Percentiles rank a stretch among this genome's conserved stretches.
phyloP scores from a whole-genome alignment of 2,329 filamentous ascomycete species.

The Hypoxylon sp. region DNA sequence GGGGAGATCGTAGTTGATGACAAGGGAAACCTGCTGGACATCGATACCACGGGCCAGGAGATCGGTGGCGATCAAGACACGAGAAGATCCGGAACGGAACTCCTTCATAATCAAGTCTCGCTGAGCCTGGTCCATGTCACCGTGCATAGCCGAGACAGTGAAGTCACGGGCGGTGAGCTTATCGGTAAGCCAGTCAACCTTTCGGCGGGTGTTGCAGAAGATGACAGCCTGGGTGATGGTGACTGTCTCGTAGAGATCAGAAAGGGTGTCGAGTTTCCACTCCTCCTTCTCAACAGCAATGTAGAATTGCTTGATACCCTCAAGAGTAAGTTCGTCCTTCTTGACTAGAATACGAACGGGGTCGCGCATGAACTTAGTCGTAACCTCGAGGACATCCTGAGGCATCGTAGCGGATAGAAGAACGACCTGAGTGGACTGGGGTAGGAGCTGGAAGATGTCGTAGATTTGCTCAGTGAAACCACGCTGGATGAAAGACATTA shows the following conservation, averaged over 20 bases:
- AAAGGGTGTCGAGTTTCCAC: conserved; percentile 99
- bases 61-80: conserved; percentile 98
- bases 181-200: conserved; percentile 99
- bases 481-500: conserved; percentile 70
- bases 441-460: conserved; percentile 99
- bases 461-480: conserved; percentile 99
- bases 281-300: conserved; percentile 99
- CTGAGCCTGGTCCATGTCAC: conserved; percentile 98
- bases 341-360: conserved; percentile 99
- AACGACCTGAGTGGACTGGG: conserved; percentile 98
- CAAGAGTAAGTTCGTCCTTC: conserved; percentile 99
- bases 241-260: conserved; percentile 98
- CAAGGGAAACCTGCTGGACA: conserved; percentile 98
- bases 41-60: conserved; percentile 99
- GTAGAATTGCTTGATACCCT: conserved; percentile 99
- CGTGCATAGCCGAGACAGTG: conserved; percentile 99
- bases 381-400: conserved; percentile 98
- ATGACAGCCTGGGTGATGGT: conserved; percentile 99
- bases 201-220: conserved; percentile 99
- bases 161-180: conserved; percentile 99
- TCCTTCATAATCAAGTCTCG: conserved; percentile 99
- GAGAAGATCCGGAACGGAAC: conserved; percentile 98
- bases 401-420: conserved; percentile 99
- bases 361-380: conserved; percentile 99
- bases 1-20: conserved; percentile 99